Base-by-base conservation (phyloP, 2,329 filamentous ascomycete species). In the Fusarium bactridioides region DNA sequence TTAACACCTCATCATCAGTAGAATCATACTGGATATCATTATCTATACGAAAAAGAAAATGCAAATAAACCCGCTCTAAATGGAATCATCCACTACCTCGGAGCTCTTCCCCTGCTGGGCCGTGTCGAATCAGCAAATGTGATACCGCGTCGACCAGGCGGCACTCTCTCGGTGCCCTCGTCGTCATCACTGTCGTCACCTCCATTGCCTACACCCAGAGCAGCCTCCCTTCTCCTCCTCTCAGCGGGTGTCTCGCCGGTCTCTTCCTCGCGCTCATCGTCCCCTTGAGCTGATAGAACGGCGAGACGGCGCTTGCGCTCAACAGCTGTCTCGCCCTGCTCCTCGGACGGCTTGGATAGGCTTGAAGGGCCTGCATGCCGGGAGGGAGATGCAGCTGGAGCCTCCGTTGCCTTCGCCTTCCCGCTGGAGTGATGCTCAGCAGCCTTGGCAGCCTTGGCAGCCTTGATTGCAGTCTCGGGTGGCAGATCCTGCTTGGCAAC, bases 211-310 rank as follows among this genome's bases (percentile, higher is more conserved):
- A 92, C 84, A 15, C 93, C 92, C 4, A 95, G 83, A 3, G 93
- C 93, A 3, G 92, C 92, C 75, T 94, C 90, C 75, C 93, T 88
- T 59, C 93, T 86, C 44, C 92, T 87, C 63, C 91, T 86, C 80
- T 95, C 93, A 0, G 93, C 93, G 0, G 92, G 91, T 1, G 92
- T 94, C 81, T 95, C 93, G 38, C 83, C 85, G 38, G 84, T 84
- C 8, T 80, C 77, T 23, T 82, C 83, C 5, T 81, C 82, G 10
- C 78, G 75, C 18, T 81, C 83, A 4, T 82, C 83, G 18, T 85
- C 83, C 35, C 81, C 82, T 35, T 84, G 85, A 27, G 19, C 83
- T 73, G 70, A 83, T 10, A 89, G 80, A 1, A 84, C 88, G 16
- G 87, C 86, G 53, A 93, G 84, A 60, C 93, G 87, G 19, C 93